Percentiles rank a stretch among this genome's conserved stretches.
Conservation (phyloP, 257 asterid species). For the Fraxinus quadrangulata region DNA sequence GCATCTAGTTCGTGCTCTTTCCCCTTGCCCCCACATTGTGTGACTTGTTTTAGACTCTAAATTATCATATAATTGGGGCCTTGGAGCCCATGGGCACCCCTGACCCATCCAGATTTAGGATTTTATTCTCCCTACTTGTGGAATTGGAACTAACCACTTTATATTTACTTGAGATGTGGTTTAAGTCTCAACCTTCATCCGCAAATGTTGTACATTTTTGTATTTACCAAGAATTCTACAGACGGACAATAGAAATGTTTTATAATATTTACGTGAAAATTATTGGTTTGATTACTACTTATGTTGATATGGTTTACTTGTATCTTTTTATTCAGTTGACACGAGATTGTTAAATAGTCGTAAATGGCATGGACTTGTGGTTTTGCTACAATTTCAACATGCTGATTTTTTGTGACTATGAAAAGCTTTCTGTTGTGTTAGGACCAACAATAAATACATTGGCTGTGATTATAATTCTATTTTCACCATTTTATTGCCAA, state of each 20-base stretch:
- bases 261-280: background rate
- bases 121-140: constrained; percentile 1
- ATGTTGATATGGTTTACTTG: background rate
- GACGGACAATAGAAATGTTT: background rate
- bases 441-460: background rate
- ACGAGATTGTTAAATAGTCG: background rate
- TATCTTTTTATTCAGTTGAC: background rate
- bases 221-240: background rate
- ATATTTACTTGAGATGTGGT: too few relatives aligned
- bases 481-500: background rate
- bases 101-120: background rate
- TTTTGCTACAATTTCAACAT: background rate
- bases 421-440: background rate
- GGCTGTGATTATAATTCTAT: background rate
- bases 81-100: background rate
- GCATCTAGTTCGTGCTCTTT: background rate
- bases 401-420: background rate
- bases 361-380: background rate
- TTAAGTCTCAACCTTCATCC: too few relatives aligned
- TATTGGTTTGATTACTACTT: background rate
- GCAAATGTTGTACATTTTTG: background rate
- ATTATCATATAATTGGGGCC: background rate
- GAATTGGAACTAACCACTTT: constrained; percentile 8
- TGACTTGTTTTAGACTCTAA: background rate
- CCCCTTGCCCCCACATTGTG: background rate